Percentiles rank a stretch among this genome's conserved stretches.
phyloP scores from a whole-genome alignment of 768 basidiomycete genomes.

The Pleurotus sapidus region DNA sequence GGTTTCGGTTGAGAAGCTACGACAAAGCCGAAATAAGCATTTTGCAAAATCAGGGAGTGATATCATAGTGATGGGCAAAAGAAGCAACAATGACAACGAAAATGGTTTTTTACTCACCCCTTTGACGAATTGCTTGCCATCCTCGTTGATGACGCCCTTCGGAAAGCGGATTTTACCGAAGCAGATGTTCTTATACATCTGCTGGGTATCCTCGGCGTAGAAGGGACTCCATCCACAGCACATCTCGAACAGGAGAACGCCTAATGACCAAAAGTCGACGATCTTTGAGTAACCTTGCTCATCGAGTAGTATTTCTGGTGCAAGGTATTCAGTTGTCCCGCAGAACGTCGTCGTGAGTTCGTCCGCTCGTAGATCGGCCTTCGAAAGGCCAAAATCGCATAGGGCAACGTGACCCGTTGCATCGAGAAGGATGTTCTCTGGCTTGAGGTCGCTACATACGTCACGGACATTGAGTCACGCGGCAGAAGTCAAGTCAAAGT shows the following conservation, averaged over 20 bases:
- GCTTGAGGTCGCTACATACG: conserved; percentile 80
- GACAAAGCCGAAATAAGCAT: not conserved
- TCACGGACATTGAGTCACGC: too few relatives aligned
- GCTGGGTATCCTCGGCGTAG: conserved; percentile 98
- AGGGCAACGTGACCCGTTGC: conserved; percentile 98
- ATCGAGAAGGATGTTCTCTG: conserved; percentile 97
- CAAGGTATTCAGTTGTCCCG: conserved; percentile 97
- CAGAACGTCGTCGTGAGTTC: conserved; percentile 99
- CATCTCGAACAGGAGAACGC: conserved; percentile 98
- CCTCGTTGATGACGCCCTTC: conserved; percentile 93
- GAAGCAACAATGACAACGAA: conserved; percentile 7
- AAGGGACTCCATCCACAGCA: conserved; percentile 99
- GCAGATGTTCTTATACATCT: conserved; percentile 99
- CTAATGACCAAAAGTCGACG: conserved; percentile 97
- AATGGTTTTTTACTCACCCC: conserved; percentile 59
- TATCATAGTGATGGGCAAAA: not conserved
- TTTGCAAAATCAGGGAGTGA: not conserved
- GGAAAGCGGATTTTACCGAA: conserved; percentile 99
- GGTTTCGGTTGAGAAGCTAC: conserved; percentile 95
- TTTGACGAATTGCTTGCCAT: conserved; percentile 99
- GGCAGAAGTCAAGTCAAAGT: too few relatives aligned
- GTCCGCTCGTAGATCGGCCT: conserved; percentile 89
- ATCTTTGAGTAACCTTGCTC: conserved; percentile 98
- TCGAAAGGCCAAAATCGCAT: conserved; percentile 97
- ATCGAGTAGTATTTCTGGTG: conserved; percentile 97